Percentiles rank a stretch among this genome's conserved stretches.
Conservation (phyloP, 352 stramenopile species). For the Phytophthora ramorum region DNA sequence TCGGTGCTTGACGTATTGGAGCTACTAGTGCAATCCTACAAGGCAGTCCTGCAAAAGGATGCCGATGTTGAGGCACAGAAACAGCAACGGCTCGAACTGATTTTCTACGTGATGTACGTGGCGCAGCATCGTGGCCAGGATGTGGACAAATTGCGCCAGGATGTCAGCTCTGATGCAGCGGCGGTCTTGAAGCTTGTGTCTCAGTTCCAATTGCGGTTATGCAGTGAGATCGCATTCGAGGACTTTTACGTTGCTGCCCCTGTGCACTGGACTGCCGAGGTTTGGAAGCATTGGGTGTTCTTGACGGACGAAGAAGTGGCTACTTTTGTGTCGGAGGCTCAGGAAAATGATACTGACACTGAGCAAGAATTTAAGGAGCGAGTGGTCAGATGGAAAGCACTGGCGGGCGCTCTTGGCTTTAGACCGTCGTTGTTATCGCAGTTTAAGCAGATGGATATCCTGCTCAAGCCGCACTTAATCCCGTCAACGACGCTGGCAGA, state of each 20-base stretch:
- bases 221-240: slow-evolving; percentile 42
- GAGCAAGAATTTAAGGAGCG: slow-evolving; percentile 14
- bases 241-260: slow-evolving; percentile 56
- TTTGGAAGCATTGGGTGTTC: slow-evolving; percentile 63
- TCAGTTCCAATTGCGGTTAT: slow-evolving; percentile 46
- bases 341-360: slow-evolving; percentile 26
- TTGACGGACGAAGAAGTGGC: slow-evolving; percentile 50
- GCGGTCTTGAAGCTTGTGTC: slow-evolving; percentile 18
- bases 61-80: background rate
- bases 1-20: slow-evolving; percentile 39
- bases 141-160: slow-evolving; percentile 32
- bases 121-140: slow-evolving; percentile 37
- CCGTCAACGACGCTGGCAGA: slow-evolving; percentile 13
- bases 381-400: slow-evolving; percentile 19
- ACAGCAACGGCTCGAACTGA: slow-evolving; percentile 13
- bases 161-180: slow-evolving; percentile 31
- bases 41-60: background rate
- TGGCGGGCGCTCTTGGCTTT: slow-evolving; percentile 8
- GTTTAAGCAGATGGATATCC: slow-evolving; percentile 36
- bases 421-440: slow-evolving; percentile 3
- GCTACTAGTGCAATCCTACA: slow-evolving; percentile 38
- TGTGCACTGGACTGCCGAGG: slow-evolving; percentile 56
- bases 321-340: slow-evolving; percentile 42
- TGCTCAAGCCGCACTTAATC: slow-evolving; percentile 40
- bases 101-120: slow-evolving; percentile 55